phyloP scores from a whole-genome alignment of 1,284 basidiomycete species.

The Ustilago tritici region DNA sequence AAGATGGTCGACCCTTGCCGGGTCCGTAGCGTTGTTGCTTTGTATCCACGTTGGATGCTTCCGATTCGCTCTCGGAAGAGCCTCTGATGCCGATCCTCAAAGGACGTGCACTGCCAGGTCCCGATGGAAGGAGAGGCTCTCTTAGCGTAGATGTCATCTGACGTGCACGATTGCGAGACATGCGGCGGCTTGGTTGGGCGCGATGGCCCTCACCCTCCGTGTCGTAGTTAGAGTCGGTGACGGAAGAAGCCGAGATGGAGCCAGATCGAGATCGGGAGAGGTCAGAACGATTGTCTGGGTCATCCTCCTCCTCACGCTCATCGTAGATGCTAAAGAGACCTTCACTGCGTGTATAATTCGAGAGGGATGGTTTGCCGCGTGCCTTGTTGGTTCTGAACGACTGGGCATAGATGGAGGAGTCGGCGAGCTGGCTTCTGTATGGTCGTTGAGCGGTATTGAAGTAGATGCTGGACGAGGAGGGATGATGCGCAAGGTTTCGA shows the following conservation, averaged over 20 bases:
- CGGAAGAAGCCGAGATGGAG: conserved; percentile 47
- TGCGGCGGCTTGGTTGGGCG: conserved; percentile 21
- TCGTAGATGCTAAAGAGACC: conserved; percentile 50
- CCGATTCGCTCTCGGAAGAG: conserved; percentile 28
- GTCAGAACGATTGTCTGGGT: conserved; percentile 34
- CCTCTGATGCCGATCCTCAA: conserved; percentile 18
- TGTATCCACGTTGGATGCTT: conserved; percentile 23
- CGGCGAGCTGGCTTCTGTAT: conserved; percentile 18
- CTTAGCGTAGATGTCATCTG: conserved; percentile 49
- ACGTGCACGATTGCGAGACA: conserved; percentile 48
- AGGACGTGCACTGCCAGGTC: conserved; percentile 26
- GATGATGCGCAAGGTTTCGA: conserved; percentile 7
- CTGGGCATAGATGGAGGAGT: conserved; percentile 34
- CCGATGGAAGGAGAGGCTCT: conserved; percentile 47
- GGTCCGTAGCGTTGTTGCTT: conserved; percentile 17
- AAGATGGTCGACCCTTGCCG: not conserved
- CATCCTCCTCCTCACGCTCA: conserved; percentile 29
- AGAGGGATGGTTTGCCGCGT: conserved; percentile 15
- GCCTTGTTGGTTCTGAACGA: conserved; percentile 20
- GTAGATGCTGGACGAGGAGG: conserved; percentile 28
- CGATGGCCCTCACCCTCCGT: conserved; percentile 40
- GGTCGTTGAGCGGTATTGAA: conserved; percentile 8
- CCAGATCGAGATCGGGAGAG: conserved; percentile 41
- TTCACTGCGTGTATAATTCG: conserved; percentile 13
- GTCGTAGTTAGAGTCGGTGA: conserved; percentile 48